Base-by-base conservation (phyloP, 1,284 basidiomycete species). In the Cutaneotrichosporon daszewskae region DNA sequence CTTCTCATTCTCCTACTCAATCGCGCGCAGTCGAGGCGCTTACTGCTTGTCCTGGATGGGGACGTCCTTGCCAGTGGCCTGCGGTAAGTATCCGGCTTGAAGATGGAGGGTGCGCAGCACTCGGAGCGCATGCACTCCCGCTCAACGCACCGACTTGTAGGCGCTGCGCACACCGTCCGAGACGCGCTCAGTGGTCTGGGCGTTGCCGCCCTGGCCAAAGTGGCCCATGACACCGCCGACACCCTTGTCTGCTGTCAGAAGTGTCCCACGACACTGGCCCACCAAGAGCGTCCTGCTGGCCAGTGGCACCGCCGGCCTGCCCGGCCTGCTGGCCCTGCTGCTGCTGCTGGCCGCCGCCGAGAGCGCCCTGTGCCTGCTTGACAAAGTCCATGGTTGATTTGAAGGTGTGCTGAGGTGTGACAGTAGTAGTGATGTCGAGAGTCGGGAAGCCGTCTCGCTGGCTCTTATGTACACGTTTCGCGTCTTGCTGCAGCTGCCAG, bases 111-210 rank as follows among this genome's bases (percentile, higher is more conserved):
- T n/a, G n/a, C n/a, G n/a, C n/a, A n/a, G n/a, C n/a, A n/a, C n/a
- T n/a, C n/a, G n/a, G n/a, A n/a, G n/a, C n/a, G n/a, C n/a, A n/a
- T n/a, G n/a, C n/a, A n/a, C n/a, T n/a, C n/a, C n/a, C n/a, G n/a
- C n/a, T n/a, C n/a, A 13, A 32, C 31, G n/a, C n/a, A 69, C 59
- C 31, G 31, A 32, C 31, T 72, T 71, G 66, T 70, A 70, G 16
- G 49, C 57, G 4, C 49, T 53, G 45, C 70, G 58, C 44, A 72
- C 45, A 25, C 71, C 72, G 53, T 73, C 72, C 36, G 67, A 69
- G 61, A 72, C 70, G 62, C 71, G 71, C 60, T 73, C 71, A 38
- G 66, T 69, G n/a, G 69, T 73, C 9, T 41, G 29, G 18, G 44
- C 56, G 29, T 33, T 51, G 53, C 67, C 64, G 18, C 51, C 55